Evolutionary conservation across 2,329 filamentous ascomycete genomes (phyloP).

Genomic region (Verticillium tricorpus): DNA sequence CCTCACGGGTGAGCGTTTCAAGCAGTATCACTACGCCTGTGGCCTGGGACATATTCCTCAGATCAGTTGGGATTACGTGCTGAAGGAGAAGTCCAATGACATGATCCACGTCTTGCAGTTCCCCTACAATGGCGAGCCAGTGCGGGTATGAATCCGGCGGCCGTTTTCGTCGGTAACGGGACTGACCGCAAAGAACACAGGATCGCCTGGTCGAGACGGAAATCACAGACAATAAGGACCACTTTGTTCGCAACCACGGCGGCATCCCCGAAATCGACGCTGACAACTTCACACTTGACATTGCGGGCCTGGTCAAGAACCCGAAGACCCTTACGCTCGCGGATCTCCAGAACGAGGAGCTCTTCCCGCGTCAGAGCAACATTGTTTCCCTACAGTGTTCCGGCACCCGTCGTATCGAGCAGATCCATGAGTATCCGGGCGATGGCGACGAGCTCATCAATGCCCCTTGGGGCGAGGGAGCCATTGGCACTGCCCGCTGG

Average conservation of each 20-base stretch:
- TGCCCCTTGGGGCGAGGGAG: slow-evolving; percentile 59
- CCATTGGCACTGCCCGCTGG: slow-evolving; percentile 61
- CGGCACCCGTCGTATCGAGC: slow-evolving; percentile 65
- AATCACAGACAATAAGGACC: slow-evolving; percentile 54
- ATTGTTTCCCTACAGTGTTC: slow-evolving; percentile 62
- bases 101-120: slow-evolving; percentile 61
- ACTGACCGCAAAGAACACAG: not conserved
- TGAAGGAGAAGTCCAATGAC: slow-evolving; percentile 52
- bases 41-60: slow-evolving; percentile 44
- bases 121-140: slow-evolving; percentile 60
- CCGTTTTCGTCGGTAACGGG: not conserved
- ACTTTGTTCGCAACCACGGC: slow-evolving; percentile 69
- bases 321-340: slow-evolving; percentile 52
- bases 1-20: slow-evolving; percentile 51
- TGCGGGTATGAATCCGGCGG: slow-evolving; percentile 14
- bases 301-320: slow-evolving; percentile 58
- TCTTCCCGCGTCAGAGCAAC: slow-evolving; percentile 56
- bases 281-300: slow-evolving; percentile 44
- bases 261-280: slow-evolving; percentile 63
- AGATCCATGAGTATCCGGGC: slow-evolving; percentile 60
- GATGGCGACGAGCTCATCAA: slow-evolving; percentile 59
- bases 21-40: slow-evolving; percentile 51
- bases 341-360: slow-evolving; percentile 55
- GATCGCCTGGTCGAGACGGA: slow-evolving; percentile 52
- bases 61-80: slow-evolving; percentile 52